Base-by-base conservation (phyloP, 305 asterid species). In the Fraxinus velutina region DNA sequence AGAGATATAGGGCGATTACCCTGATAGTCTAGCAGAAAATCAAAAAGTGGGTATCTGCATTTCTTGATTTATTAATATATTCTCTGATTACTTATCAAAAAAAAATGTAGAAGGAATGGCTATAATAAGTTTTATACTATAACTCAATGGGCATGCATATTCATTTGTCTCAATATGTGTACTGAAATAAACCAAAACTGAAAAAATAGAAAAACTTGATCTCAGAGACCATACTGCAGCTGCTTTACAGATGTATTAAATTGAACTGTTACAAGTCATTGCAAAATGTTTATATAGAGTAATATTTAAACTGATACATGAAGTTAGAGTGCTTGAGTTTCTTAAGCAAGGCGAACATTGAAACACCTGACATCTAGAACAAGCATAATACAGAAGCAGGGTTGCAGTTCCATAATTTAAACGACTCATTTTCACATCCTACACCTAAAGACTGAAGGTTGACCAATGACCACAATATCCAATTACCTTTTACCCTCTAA, bases 391-490 rank as follows among this genome's bases (percentile, higher is more conserved):
- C 71, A 64, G n/a, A 21, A 64, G 34, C 33, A 64, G 72, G 72
- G 72, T 21, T 22, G 33, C 72, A 64, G n/a, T 64, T 64, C 72
- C 72, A 64, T 22, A 64, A 22, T 22, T 64, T 64, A 10, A 66
- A 66, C 3, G 1, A 27, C 17, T 66, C 73, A 66, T 24, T 66
- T 66, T 66, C 34, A 27, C 73, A 7, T 39, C 73, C 72, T 77
- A 22, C 42, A 71, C 52, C 78, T 19, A 21, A 30, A 34, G 57
- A 68, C 84, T 81, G 78, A 60, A 52, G 70, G 22, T 32, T 44
- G 82, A 42, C 10, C n/a, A 68, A 30, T 44, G 79, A 42, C 10
- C n/a, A 68, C 34, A 68, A n/a, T 36, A 77, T 42, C 70, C 75
- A 81, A 60, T 73, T 32, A 33, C 66, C 19, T 66, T 27, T 80